Percentiles rank a stretch among this genome's conserved stretches.
phyloP scores from a whole-genome alignment of 192 early-diverging fungal species.

The Entomortierella parvispora region DNA sequence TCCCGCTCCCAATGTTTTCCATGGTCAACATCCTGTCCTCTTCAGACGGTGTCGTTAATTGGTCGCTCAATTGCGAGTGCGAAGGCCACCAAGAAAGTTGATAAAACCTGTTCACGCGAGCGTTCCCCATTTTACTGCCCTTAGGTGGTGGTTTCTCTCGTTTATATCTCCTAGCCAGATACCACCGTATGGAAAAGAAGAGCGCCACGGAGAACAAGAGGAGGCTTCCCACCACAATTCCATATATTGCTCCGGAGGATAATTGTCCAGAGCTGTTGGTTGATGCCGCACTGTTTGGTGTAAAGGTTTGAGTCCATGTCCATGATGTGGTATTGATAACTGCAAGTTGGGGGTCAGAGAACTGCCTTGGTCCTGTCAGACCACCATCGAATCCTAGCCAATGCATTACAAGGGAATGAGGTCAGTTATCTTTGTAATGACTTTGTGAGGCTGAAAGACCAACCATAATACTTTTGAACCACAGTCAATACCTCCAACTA shows the following conservation, averaged over 20 bases:
- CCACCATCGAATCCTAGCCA: slow-evolving; percentile 4
- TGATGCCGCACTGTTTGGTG: not conserved
- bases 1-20: no score
- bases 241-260: slow-evolving; percentile 11
- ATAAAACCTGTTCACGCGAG: no score
- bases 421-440: not conserved
- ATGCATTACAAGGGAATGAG: not conserved
- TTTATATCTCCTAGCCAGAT: no score
- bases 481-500: slow-evolving; percentile 37
- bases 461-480: not conserved
- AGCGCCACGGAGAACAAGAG: slow-evolving; percentile 1
- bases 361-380: slow-evolving; percentile 4
- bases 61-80: no score
- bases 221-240: slow-evolving; percentile 8
- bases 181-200: not conserved
- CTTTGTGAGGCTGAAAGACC: not conserved
- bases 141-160: not conserved
- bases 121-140: no score
- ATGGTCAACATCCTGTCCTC: no score
- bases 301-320: slow-evolving; percentile 15
- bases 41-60: no score
- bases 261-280: no score
- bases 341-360: slow-evolving; percentile 28
- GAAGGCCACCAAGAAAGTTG: no score
- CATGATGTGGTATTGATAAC: slow-evolving; percentile 31